Conservation (phyloP, 108 stramenopile genomes). For the Fistulifera solaris region DNA sequence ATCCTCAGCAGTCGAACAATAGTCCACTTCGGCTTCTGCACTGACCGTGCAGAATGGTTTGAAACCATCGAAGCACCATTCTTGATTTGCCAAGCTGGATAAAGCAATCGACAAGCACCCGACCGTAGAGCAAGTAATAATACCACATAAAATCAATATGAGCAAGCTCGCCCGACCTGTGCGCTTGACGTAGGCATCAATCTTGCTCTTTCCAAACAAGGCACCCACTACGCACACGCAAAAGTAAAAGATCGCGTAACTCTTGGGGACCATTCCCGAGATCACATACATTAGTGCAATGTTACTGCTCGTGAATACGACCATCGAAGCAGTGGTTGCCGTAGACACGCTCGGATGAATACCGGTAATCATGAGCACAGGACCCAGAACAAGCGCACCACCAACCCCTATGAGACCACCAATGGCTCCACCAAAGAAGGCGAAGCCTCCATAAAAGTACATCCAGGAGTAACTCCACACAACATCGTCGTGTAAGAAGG, state of each 20-base stretch:
- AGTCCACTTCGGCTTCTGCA: no score
- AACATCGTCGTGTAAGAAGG: slow-evolving; percentile 39
- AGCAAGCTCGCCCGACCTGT: slow-evolving; percentile 51
- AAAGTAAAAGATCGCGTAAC: slow-evolving; percentile 59
- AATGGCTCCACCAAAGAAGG: slow-evolving; percentile 57
- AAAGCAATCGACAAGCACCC: slow-evolving; percentile 51
- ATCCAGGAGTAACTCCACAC: slow-evolving; percentile 41
- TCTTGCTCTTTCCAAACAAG: slow-evolving; percentile 48
- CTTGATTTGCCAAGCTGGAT: slow-evolving; percentile 16
- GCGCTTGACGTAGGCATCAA: slow-evolving; percentile 55
- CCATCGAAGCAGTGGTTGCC: slow-evolving; percentile 65
- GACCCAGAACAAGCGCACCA: slow-evolving; percentile 67
- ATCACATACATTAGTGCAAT: slow-evolving; percentile 62
- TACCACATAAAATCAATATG: slow-evolving; percentile 43
- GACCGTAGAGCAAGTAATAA: slow-evolving; percentile 49
- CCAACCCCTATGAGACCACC: slow-evolving; percentile 72
- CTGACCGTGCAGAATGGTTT: slow-evolving; percentile 36
- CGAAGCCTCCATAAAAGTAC: slow-evolving; percentile 37
- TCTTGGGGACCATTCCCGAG: slow-evolving; percentile 50
- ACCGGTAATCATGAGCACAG: slow-evolving; percentile 66
- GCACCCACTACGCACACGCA: slow-evolving; percentile 49
- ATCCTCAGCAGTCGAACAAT: no score
- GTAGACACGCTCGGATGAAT: slow-evolving; percentile 57
- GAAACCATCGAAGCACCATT: slow-evolving; percentile 59
- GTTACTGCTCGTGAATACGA: slow-evolving; percentile 60